These are phyloP conservation scores for Pleurotus platypus DNA, from an alignment of 768 basidiomycete genomes.

Conservation along the genomic window DNA sequence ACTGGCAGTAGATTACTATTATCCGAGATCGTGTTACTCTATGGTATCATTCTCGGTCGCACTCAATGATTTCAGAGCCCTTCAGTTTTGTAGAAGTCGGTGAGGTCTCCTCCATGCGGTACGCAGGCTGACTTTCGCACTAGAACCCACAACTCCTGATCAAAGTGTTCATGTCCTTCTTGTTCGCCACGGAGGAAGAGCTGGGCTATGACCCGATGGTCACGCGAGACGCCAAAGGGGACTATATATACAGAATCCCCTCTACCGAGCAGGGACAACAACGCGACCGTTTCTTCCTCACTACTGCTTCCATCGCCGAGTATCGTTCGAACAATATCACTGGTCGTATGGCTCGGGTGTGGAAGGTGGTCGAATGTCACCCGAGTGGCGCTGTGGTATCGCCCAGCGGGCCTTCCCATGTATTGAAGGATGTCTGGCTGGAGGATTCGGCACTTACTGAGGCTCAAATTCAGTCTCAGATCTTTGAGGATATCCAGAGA, in stretches of 20 bases:
- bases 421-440: slow-evolving; percentile 19
- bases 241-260: no score
- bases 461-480: slow-evolving; percentile 12
- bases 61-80: slow-evolving; percentile 10
- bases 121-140: background rate
- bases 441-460: slow-evolving; percentile 9
- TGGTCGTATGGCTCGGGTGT: background rate
- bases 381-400: background rate
- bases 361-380: slow-evolving; percentile 9
- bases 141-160: slow-evolving; percentile 14
- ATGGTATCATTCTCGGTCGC: slow-evolving; percentile 18
- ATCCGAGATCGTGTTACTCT: slow-evolving; percentile 10
- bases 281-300: background rate
- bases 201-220: slow-evolving; percentile 13
- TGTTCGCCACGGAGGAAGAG: slow-evolving; percentile 13
- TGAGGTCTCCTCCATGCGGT: background rate
- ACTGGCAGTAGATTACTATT: slow-evolving; percentile 17
- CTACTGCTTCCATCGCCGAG: no score
- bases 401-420: background rate
- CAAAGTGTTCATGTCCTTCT: slow-evolving; percentile 15
- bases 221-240: background rate
- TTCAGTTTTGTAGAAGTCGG: slow-evolving; percentile 11
- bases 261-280: no score
- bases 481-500: slow-evolving; percentile 7
- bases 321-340: no score